Conservation (phyloP, 1,284 basidiomycete genomes). For the Phylloboletellus chloephorus region DNA sequence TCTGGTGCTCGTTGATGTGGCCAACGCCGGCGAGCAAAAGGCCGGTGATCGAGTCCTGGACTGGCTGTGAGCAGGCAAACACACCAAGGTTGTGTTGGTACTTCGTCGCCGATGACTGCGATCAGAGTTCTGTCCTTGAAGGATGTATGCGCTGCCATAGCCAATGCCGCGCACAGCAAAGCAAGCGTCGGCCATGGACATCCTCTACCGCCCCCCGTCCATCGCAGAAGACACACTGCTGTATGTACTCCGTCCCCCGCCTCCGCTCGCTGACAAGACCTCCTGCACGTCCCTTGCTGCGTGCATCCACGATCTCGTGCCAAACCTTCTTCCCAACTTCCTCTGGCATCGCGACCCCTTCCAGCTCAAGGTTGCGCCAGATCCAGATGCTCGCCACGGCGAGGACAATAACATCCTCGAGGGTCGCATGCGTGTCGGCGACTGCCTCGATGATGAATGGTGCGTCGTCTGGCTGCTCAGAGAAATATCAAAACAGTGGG, state of each 20-base stretch:
- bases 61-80: constrained; percentile 4
- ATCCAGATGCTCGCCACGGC: constrained; percentile 36
- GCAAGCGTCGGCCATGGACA: constrained; percentile 30
- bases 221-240: constrained; percentile 84
- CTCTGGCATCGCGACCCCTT: constrained; percentile 89
- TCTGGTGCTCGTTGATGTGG: constrained; percentile 80
- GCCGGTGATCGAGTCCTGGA: constrained; percentile 91
- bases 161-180: constrained; percentile 19
- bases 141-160: constrained; percentile 44
- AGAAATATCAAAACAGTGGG: constrained; percentile 72
- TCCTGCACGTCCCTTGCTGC: constrained; percentile 66
- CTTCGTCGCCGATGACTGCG: constrained; percentile 95
- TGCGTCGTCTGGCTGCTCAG: constrained; percentile 82
- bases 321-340: constrained; percentile 58
- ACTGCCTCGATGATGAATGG: constrained; percentile 96
- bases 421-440: constrained; percentile 83
- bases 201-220: constrained; percentile 66
- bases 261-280: constrained; percentile 45
- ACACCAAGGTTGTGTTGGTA: constrained; percentile 30
- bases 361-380: constrained; percentile 64
- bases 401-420: constrained; percentile 52
- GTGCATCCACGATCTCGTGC: constrained; percentile 57
- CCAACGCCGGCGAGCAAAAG: constrained; percentile 89
- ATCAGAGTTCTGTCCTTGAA: constrained; percentile 83
- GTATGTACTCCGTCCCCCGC: constrained; percentile 64